Conservation (phyloP, 805 yeast species). For the Teunomyces cretensis region DNA sequence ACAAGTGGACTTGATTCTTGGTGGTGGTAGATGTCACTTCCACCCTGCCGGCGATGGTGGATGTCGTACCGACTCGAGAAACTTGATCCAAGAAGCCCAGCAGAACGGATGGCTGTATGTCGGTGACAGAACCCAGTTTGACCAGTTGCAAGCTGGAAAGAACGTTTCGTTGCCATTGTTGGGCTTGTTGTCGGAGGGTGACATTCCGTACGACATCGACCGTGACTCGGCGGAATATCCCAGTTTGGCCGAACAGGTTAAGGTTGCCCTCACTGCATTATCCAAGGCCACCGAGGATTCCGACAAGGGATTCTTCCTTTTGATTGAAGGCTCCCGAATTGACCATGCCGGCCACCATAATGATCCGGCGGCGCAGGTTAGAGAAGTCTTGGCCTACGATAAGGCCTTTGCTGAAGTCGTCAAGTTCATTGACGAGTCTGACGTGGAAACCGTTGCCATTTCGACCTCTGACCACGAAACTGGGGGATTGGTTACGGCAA, state of each 20-base stretch:
- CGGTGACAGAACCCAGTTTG: slow-evolving; percentile 59
- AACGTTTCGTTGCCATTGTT: slow-evolving; percentile 75
- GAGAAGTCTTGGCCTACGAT: slow-evolving; percentile 87
- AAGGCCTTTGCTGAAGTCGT: slow-evolving; percentile 74
- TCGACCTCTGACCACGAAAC: slow-evolving; percentile 95
- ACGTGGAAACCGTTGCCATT: slow-evolving; percentile 73
- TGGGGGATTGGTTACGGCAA: slow-evolving; percentile 87
- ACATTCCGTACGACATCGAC: slow-evolving; percentile 85
- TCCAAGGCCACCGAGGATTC: slow-evolving; percentile 65
- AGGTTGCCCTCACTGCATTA: slow-evolving; percentile 70
- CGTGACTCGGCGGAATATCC: slow-evolving; percentile 63
- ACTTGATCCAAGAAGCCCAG: slow-evolving; percentile 65
- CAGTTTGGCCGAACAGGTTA: slow-evolving; percentile 74
- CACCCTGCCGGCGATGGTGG: slow-evolving; percentile 50
- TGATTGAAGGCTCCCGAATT: slow-evolving; percentile 90
- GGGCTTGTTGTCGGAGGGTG: slow-evolving; percentile 70
- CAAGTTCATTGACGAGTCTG: slow-evolving; percentile 64
- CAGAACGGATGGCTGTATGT: slow-evolving; percentile 64
- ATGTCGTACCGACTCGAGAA: slow-evolving; percentile 68
- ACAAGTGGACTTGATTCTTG: slow-evolving; percentile 79
- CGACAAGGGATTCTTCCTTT: slow-evolving; percentile 80
- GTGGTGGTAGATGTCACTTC: slow-evolving; percentile 90
- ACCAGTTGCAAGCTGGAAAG: slow-evolving; percentile 50
- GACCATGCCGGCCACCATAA: slow-evolving; percentile 95
- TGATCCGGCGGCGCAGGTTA: slow-evolving; percentile 92